Base-by-base conservation (phyloP, 2,329 filamentous ascomycete species). In the Verticillium longisporum region DNA sequence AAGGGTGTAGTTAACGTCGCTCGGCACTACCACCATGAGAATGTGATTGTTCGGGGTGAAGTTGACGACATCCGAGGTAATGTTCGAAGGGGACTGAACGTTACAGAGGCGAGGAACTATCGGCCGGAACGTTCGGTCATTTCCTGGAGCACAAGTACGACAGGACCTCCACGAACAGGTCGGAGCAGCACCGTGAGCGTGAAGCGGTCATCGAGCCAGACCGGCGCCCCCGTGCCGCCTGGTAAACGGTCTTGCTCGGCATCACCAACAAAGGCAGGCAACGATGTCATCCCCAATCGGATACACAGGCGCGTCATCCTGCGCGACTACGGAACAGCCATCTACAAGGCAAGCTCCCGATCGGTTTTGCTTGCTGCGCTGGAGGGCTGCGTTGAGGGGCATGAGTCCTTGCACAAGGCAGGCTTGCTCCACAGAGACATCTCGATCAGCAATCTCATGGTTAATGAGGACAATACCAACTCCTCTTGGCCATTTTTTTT, bases 371-470 rank as follows among this genome's bases (percentile, higher is more conserved):
- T 80, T 65, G 61, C 69, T 56, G 73, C 69, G 9, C 57, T 80
- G 0, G 70, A 74, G 60, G 65, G 67, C 57, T 77, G 72, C 58
- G 75, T 80, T 62, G 36, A 72, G 60, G 74, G 73, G 2, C 69
- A 78, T 61, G 64, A 76, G 64, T 77, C 72, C 15, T 66, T 74
- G 31, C 66, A 69, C 37, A 64, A 71, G 55, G 70, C 71, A 36
- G 72, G 74, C 61, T 64, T 80, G 50, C 70, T 80, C 50, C 72
- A 80, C 53, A 63, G 75, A 63, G 75, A 81, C 62, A 75, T 81
- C 41, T 80, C 76, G 1, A 70, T 75, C 32, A 73, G 74, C 55
- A 81, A 81, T 62, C 71, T 82, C 11, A 75, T 81, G 65, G 72
- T 82, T 2, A 80, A 80, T 64, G 70, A 81, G 62, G 73, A 80